Evolutionary conservation across 495 filamentous ascomycete genomes (phyloP).

Genomic region (Penicillium bovifimosum): DNA sequence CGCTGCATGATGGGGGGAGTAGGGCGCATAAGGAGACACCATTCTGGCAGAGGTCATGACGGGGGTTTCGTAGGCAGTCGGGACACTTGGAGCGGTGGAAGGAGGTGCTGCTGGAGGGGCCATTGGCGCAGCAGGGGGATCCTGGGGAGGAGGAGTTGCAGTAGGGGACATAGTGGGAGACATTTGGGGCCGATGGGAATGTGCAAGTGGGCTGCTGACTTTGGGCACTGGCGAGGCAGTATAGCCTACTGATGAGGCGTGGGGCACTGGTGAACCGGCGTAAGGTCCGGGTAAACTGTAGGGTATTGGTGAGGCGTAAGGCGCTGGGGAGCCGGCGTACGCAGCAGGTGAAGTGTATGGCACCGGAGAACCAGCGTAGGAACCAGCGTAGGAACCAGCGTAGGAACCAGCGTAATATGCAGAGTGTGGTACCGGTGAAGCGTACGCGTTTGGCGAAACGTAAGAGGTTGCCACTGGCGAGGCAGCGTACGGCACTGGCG

Average conservation of each 20-base stretch:
- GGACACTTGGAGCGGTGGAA: constrained; percentile 25
- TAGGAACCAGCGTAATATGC: constrained; percentile 8
- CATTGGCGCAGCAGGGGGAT: not conserved
- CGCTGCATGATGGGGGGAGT: constrained; percentile 18
- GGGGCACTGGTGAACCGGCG: constrained; percentile 7
- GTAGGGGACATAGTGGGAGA: constrained; percentile 39
- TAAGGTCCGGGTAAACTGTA: constrained; percentile 15
- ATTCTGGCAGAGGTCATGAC: constrained; percentile 32
- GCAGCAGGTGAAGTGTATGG: constrained; percentile 1
- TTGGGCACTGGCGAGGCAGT: constrained; percentile 31
- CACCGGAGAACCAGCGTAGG: constrained; percentile 4
- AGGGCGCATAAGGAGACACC: constrained; percentile 35
- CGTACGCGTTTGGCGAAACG: constrained; percentile 2
- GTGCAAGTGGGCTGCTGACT: constrained; percentile 37
- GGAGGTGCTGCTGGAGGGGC: constrained; percentile 11
- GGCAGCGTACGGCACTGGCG: constrained; percentile 14
- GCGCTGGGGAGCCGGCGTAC: not conserved
- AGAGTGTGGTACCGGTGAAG: constrained; percentile 14
- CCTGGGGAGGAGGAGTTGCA: constrained; percentile 18
- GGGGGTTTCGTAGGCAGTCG: constrained; percentile 34
- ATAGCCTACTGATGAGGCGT: constrained; percentile 19
- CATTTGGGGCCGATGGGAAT: constrained; percentile 34
- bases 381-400: constrained; percentile 7
- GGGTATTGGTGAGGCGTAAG: not conserved
- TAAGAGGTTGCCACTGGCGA: not conserved